A percentile compares a stretch with the other conserved stretches of the same genome.
Evolutionary conservation across 1,139 yeast species (phyloP).

Genomic region (Nadsonia starkeyi-henricii): DNA sequence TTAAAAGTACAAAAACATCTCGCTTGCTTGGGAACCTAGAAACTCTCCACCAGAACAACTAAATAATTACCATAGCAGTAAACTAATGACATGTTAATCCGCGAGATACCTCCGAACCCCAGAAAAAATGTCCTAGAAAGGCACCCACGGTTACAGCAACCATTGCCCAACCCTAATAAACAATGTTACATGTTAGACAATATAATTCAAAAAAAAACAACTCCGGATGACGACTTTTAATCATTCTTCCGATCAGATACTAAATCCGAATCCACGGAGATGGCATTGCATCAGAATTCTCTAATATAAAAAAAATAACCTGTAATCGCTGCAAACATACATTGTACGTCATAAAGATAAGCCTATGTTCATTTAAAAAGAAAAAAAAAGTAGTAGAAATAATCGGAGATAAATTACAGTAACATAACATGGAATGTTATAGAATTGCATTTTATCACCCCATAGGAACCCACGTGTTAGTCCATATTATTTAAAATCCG

Average conservation of each 20-base stretch:
- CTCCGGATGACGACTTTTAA: too few species aligned
- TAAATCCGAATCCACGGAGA: too few species aligned
- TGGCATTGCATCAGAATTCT: too few species aligned
- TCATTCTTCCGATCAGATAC: too few species aligned
- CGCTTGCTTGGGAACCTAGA: too few species aligned
- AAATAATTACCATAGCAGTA: too few species aligned
- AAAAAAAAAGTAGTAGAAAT: not conserved
- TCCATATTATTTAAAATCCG: too few species aligned
- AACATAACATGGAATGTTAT: not conserved
- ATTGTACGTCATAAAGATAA: constrained; percentile 72
- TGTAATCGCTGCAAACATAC: constrained; percentile 10
- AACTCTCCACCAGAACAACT: too few species aligned
- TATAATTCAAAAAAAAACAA: not conserved
- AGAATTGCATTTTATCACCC: not conserved
- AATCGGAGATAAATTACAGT: not conserved
- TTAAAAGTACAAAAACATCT: too few species aligned
- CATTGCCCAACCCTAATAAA: constrained; percentile 54
- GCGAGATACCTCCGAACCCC: constrained; percentile 34
- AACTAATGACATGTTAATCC: constrained; percentile 38
- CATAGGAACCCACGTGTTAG: too few species aligned
- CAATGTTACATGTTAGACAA: not conserved
- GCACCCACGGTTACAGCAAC: constrained; percentile 60
- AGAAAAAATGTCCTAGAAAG: constrained; percentile 44
- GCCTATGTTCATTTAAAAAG: constrained; percentile 14
- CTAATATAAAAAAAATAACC: too few species aligned